Base-by-base conservation (phyloP, 352 stramenopile species). In the Paralagenidium karlingii region DNA sequence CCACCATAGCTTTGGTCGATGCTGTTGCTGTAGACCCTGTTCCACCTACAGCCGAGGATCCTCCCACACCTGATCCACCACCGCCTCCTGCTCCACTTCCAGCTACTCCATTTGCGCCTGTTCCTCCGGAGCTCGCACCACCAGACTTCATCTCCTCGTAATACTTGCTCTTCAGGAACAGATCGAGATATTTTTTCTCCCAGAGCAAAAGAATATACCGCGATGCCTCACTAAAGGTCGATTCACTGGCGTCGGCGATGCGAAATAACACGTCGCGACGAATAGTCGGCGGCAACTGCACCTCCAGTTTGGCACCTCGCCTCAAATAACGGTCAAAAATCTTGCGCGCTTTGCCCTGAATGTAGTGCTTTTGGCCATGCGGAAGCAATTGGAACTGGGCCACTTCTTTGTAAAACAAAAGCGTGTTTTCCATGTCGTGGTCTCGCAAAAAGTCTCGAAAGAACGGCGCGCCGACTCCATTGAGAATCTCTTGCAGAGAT, bases 361-460 rank as follows among this genome's bases (percentile, higher is more conserved):
- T 85, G 46, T 85, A 85, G 39, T 80, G 63, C 19, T 58, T 60
- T 42, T 85, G 68, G 18, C 64, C 65, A 34, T 85, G 70, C 5
- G 67, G 67, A 1, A 85, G 45, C 8, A 73, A 40, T 44, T 85
- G 66, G 40, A 82, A 85, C 44, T 85, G 67, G 25, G 63, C 66
- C 11, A 82, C 68, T 22, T 85, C 70, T 34, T 79, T 77, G 53
- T 79, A 82, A 31, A 85, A 85, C 7, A 82, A 55, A 3, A 85
- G 31, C 21, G 54, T 68, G 40, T 71, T 68, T 24, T 82, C 70
- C 8, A 51, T 38, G 22, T 55, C 55, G 30, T 79, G 44, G 15
- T 80, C 51, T 30, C 60, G 61, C 6, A 85, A 38, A 34, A 75
- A 82, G 18, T 67, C 55, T 8, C 70, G 67, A 24, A 82, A 75